Percentiles rank a stretch among this genome's conserved stretches.
These are phyloP conservation scores for Trifolium subterraneum DNA, from an alignment of 306 rosid species.

Conservation along the genomic window DNA sequence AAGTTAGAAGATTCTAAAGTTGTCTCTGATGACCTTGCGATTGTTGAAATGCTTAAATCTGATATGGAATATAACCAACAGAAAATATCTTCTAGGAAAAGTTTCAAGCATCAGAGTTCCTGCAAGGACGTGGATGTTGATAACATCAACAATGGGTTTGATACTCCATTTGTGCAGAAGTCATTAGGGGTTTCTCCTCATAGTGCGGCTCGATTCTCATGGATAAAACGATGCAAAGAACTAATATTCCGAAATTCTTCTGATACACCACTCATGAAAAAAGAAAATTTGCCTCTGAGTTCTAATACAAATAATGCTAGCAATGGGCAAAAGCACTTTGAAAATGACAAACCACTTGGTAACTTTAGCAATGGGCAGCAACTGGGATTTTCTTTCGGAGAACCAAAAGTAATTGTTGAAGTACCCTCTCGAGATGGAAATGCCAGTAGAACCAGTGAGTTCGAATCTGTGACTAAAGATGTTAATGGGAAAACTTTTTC, in stretches of 20 bases:
- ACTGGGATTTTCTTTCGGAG: conserved; percentile 56
- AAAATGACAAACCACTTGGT: conserved; percentile 47
- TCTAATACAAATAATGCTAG: conserved; percentile 42
- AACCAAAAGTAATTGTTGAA: conserved; percentile 90
- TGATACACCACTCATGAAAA: conserved; percentile 46
- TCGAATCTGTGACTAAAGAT: conserved; percentile 51
- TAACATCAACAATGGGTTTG: conserved; percentile 49
- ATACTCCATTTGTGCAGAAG: conserved; percentile 55
- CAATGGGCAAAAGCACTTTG: conserved; percentile 41
- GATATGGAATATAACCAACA: conserved; percentile 57
- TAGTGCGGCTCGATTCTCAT: conserved; percentile 65
- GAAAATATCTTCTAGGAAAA: conserved; percentile 54
- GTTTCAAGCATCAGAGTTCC: conserved; percentile 53
- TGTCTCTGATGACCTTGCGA: conserved; percentile 65
- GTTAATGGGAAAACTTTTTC: conserved; percentile 49
- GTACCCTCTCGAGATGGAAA: conserved; percentile 60
- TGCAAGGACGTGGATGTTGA: conserved; percentile 42
- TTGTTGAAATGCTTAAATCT: conserved; percentile 58
- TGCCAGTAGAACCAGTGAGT: conserved; percentile 41
- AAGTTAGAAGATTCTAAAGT: conserved; percentile 70
- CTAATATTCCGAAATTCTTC: conserved; percentile 71
- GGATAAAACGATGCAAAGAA: conserved; percentile 79
- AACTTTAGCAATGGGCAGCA: conserved; percentile 48
- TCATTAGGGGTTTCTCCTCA: conserved; percentile 52
- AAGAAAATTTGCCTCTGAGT: conserved; percentile 43